These are phyloP conservation scores for Vitis hybrid DNA, from an alignment of 177 flowering plant genomes.

Conservation along the genomic window DNA sequence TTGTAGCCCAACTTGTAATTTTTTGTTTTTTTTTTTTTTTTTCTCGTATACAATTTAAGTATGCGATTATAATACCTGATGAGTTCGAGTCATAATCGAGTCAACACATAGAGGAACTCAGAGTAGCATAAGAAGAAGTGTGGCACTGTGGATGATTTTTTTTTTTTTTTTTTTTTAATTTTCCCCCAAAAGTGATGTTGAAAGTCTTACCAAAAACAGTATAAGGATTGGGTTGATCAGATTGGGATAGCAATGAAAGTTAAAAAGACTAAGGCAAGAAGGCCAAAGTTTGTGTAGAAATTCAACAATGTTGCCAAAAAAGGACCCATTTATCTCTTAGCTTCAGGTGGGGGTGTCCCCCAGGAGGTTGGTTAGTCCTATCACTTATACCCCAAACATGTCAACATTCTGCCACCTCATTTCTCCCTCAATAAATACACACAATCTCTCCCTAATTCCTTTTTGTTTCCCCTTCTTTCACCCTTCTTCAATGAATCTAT, in stretches of 20 bases:
- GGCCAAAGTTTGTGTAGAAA: neutral
- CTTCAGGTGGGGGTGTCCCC: conserved; percentile 23
- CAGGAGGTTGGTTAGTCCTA: conserved; percentile 22
- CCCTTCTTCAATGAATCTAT: too few species aligned
- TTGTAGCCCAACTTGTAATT: too few species aligned
- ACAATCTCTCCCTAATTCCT: too few species aligned
- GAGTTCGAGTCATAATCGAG: too few species aligned
- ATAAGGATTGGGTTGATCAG: conserved; percentile 9
- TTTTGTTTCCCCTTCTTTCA: too few species aligned
- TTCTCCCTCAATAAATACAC: too few species aligned
- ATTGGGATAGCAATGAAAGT: neutral
- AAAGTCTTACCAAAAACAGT: neutral
- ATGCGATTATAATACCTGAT: too few species aligned
- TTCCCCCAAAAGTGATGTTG: neutral
- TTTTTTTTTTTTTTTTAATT: too few species aligned
- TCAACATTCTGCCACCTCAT: neutral
- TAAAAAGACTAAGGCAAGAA: neutral
- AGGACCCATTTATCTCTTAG: conserved; percentile 14
- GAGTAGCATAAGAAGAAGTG: too few species aligned
- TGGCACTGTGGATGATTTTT: neutral
- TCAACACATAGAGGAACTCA: too few species aligned
- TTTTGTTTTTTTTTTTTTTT: too few species aligned
- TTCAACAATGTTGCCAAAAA: conserved; percentile 1
- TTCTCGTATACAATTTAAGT: too few species aligned
- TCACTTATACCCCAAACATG: conserved; percentile 12